phyloP scores from a whole-genome alignment of 805 yeast species.

The Myxozyma melibiosi region DNA sequence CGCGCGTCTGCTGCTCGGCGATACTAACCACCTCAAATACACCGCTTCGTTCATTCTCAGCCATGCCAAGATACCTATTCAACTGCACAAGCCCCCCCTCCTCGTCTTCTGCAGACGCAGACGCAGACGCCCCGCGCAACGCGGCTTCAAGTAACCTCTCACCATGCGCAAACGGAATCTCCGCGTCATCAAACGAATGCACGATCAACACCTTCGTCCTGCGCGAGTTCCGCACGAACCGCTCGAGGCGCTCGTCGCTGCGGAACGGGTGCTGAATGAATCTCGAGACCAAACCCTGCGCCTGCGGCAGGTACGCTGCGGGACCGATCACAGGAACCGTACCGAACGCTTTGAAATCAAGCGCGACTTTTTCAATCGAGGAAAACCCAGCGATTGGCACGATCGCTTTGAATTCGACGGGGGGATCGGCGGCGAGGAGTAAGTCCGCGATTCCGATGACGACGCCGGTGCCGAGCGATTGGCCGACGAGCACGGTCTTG shows the following conservation, averaged over 20 bases:
- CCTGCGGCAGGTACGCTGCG: slow-evolving; percentile 9
- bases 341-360: slow-evolving; percentile 16
- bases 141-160: slow-evolving; percentile 22
- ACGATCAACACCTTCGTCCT: slow-evolving; percentile 15
- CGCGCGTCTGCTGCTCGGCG: slow-evolving; percentile 12
- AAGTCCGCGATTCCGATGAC: slow-evolving; percentile 26
- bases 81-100: background rate
- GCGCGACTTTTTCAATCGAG: slow-evolving; percentile 21
- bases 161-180: slow-evolving; percentile 24
- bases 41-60: slow-evolving; percentile 14
- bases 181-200: slow-evolving; percentile 21
- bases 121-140: slow-evolving; percentile 14
- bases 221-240: slow-evolving; percentile 17
- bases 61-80: slow-evolving; percentile 10
- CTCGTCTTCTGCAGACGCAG: too few relatives aligned
- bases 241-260: slow-evolving; percentile 18
- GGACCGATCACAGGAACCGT: slow-evolving; percentile 18
- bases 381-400: slow-evolving; percentile 30
- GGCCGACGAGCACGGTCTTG: slow-evolving; percentile 19
- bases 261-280: slow-evolving; percentile 11
- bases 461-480: slow-evolving; percentile 32
- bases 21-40: slow-evolving; percentile 16
- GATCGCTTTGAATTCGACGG: slow-evolving; percentile 14
- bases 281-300: background rate
- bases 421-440: slow-evolving; percentile 4